These are phyloP conservation scores for Aureobasidium sp. DNA, from an alignment of 2,329 filamentous ascomycete genomes.

Conservation along the genomic window DNA sequence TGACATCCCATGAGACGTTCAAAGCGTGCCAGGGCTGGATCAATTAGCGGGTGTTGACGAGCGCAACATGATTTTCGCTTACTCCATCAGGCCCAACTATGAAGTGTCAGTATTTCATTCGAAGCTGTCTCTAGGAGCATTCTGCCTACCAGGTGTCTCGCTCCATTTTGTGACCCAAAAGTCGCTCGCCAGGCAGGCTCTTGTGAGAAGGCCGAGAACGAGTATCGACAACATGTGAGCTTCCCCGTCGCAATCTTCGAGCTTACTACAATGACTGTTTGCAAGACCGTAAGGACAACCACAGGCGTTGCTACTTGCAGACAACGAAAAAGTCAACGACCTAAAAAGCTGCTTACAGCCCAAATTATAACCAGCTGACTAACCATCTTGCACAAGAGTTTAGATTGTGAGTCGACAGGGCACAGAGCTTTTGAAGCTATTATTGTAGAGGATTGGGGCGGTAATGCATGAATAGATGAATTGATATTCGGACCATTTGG, in stretches of 20 bases:
- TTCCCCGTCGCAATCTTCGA: too few relatives aligned
- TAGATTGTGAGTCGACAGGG: not conserved
- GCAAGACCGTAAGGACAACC: not conserved
- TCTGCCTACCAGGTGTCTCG: not conserved
- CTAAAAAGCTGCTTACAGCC: not conserved
- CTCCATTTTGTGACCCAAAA: constrained; percentile 7
- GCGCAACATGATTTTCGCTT: not conserved
- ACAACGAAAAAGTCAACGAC: not conserved
- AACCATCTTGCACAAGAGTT: not conserved
- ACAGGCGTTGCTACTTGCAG: not conserved
- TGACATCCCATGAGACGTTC: not conserved
- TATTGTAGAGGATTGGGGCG: not conserved
- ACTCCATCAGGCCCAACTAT: constrained; percentile 4
- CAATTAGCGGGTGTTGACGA: not conserved
- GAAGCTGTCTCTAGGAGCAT: too few relatives aligned
- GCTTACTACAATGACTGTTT: not conserved
- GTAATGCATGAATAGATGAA: not conserved
- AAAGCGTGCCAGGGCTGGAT: constrained; percentile 1
- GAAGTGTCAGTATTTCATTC: not conserved
- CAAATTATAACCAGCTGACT: not conserved
- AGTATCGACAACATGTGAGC: not conserved
- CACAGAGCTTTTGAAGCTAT: not conserved
- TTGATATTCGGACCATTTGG: not conserved
- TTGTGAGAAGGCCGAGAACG: not conserved
- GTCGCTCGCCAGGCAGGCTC: not conserved